A percentile compares a stretch with the other conserved stretches of the same genome.
phyloP scores from a whole-genome alignment of 2,329 filamentous ascomycete species.

The Apiospora pterosperma region DNA sequence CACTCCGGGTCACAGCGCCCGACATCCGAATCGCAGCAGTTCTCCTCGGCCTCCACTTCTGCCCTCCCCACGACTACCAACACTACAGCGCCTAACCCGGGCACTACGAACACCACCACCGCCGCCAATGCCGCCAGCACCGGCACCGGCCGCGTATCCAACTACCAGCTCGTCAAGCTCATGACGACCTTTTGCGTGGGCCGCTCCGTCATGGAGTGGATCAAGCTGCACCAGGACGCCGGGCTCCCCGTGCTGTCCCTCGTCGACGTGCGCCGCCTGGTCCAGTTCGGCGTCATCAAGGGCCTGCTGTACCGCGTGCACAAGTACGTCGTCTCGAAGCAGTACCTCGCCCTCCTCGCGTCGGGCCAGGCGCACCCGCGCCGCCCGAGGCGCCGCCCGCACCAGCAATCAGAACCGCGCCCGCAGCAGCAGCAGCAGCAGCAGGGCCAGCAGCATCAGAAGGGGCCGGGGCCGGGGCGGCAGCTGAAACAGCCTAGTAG shows the following conservation, averaged over 20 bases:
- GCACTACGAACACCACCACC: conserved; percentile 7
- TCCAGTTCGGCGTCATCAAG: conserved; percentile 96
- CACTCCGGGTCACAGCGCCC: not conserved
- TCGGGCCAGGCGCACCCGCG: conserved; percentile 45
- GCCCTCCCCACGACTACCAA: conserved; percentile 4
- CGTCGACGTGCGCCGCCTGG: conserved; percentile 85
- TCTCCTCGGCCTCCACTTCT: not conserved
- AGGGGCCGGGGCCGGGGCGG: conserved; percentile 6
- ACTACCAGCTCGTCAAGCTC: conserved; percentile 71
- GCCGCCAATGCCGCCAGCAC: not conserved
- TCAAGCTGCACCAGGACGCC: conserved; percentile 66
- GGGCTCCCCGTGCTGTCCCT: conserved; percentile 65
- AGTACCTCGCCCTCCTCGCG: conserved; percentile 55
- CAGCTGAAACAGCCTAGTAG: not conserved
- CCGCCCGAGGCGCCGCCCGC: too few species aligned
- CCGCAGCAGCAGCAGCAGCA: not conserved
- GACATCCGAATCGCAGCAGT: not conserved
- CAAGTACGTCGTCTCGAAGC: conserved; percentile 76
- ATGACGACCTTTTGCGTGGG: conserved; percentile 84
- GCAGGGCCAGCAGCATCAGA: conserved; percentile 14
- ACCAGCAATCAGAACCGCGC: not conserved
- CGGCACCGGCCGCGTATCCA: conserved; percentile 36
- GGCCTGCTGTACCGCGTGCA: conserved; percentile 90
- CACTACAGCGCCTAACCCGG: not conserved
- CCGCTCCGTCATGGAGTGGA: conserved; percentile 83